phyloP scores from a whole-genome alignment of 371 early-diverging fungal species.

The Lichtheimia hyalospora region DNA sequence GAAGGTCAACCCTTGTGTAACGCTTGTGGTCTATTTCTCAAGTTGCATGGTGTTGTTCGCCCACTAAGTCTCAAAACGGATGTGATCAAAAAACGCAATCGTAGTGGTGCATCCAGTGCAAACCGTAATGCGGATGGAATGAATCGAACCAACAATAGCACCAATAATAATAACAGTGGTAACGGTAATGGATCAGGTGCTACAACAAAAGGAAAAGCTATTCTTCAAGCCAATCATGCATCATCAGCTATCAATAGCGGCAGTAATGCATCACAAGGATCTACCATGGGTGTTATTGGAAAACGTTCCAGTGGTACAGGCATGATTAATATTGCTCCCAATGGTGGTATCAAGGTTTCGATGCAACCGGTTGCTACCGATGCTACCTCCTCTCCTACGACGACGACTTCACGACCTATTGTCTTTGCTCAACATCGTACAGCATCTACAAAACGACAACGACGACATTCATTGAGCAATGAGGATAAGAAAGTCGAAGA shows the following conservation, averaged over 20 bases:
- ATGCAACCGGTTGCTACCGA: slow-evolving; percentile 5
- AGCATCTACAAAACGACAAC: slow-evolving; percentile 32
- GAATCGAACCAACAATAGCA: background rate
- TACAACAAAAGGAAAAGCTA: slow-evolving; percentile 5
- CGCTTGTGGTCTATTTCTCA: slow-evolving; percentile 67
- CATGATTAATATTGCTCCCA: slow-evolving; percentile 23
- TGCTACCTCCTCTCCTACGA: slow-evolving; percentile 1
- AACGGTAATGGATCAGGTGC: background rate
- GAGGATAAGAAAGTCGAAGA: slow-evolving; percentile 8
- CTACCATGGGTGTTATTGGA: slow-evolving; percentile 24
- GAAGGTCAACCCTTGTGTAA: slow-evolving; percentile 66
- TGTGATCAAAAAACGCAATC: slow-evolving; percentile 82
- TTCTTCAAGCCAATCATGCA: background rate
- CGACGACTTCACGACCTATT: slow-evolving; percentile 20
- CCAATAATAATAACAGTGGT: background rate
- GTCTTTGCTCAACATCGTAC: slow-evolving; percentile 31
- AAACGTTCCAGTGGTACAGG: slow-evolving; percentile 23
- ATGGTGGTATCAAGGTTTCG: slow-evolving; percentile 5
- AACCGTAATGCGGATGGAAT: background rate
- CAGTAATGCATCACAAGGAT: slow-evolving; percentile 11
- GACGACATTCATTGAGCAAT: slow-evolving; percentile 34
- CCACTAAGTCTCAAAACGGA: slow-evolving; percentile 77
- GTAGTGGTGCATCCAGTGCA: slow-evolving; percentile 25
- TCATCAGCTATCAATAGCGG: slow-evolving; percentile 2
- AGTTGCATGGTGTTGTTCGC: slow-evolving; percentile 82